Base-by-base conservation (phyloP, 176 grass and related monocot species). In the Oryza rufipogon region DNA sequence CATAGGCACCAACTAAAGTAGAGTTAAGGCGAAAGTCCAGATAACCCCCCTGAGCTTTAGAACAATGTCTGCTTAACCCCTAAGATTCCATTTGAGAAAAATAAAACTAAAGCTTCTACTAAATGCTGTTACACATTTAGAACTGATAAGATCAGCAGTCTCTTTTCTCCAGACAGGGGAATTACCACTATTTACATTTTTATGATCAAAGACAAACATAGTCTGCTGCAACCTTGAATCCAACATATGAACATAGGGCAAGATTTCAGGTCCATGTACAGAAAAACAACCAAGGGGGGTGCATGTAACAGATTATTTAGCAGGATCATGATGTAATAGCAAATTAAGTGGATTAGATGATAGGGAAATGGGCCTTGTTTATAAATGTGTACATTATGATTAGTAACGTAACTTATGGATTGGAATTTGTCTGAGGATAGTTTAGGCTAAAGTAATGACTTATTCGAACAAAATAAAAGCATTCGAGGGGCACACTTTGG, bases 401-500 rank as follows among this genome's bases (percentile, higher is more conserved):
- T n/a, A 47, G 5, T 64, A 60, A 66, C 51, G 1, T 70, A 42
- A 23, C 3, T 60, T 26, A 69, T 44, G 60, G 11, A 77, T 85
- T 33, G 16, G 49, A 66, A 73, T 66, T 52, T 46, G 4, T 78
- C 23, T 6, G 34, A 5, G 7, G 11, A 33, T 30, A 88, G 45
- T 67, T 66, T 54, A 72, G 41, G 52, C 9, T 30, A 26, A 1
- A 82, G 7, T 14, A 15, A 5, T 28, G 23, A 39, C 51, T 34
- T 32, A 19, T 51, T 34, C 14, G 19, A 70, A 87, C 14, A 11
- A 23, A 67, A 36, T 19, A 4, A 14, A 8, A 22, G 23, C 38
- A 13, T 76, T 39, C 49, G 12, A 11, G 28, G 7, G 38, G 32
- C n/a, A 39, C 80, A 88, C 73, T 83, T 39, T 11, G 48, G 66